These are phyloP conservation scores for Trichoderma endophyticum DNA, from an alignment of 2,329 filamentous ascomycete genomes.

Conservation along the genomic window DNA sequence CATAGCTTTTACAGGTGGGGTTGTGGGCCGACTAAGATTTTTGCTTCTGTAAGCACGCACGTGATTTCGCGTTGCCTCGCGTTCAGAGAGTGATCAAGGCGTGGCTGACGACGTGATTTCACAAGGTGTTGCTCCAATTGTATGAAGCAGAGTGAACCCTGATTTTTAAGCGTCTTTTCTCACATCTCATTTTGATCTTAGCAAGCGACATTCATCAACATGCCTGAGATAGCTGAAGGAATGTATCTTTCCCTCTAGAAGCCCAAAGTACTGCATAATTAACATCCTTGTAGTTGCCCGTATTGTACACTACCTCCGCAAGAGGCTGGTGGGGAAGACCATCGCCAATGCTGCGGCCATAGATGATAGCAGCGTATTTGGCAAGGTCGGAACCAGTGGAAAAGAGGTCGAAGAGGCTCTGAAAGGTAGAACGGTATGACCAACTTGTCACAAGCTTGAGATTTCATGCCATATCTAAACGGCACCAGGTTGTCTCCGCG, in stretches of 20 bases:
- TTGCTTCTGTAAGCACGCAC: slow-evolving; percentile 29
- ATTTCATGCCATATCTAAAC: not conserved
- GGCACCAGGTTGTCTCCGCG: slow-evolving; percentile 52
- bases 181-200: not conserved
- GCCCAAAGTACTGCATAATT: not conserved
- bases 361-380: slow-evolving; percentile 83
- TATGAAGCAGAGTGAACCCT: not conserved
- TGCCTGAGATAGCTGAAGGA: slow-evolving; percentile 65
- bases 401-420: slow-evolving; percentile 70
- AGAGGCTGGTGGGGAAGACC: slow-evolving; percentile 79
- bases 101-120: not conserved
- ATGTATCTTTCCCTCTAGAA: not conserved
- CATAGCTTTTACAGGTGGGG: slow-evolving; percentile 24
- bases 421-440: slow-evolving; percentile 61
- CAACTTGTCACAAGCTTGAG: not conserved
- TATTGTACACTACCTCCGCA: slow-evolving; percentile 78
- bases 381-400: slow-evolving; percentile 81
- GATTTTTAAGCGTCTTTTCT: not conserved
- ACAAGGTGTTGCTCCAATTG: not conserved
- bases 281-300: slow-evolving; percentile 62
- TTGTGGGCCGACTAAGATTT: slow-evolving; percentile 16
- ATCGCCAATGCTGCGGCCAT: slow-evolving; percentile 67
- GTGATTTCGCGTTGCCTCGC: slow-evolving; percentile 30
- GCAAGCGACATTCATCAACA: slow-evolving; percentile 30
- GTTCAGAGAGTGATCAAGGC: not conserved